Evolutionary conservation across 2,329 filamentous ascomycete species (phyloP), one percentile per base, ranked within the genome.

Genomic region (Pseudovirgaria hyperparasitica): DNA sequence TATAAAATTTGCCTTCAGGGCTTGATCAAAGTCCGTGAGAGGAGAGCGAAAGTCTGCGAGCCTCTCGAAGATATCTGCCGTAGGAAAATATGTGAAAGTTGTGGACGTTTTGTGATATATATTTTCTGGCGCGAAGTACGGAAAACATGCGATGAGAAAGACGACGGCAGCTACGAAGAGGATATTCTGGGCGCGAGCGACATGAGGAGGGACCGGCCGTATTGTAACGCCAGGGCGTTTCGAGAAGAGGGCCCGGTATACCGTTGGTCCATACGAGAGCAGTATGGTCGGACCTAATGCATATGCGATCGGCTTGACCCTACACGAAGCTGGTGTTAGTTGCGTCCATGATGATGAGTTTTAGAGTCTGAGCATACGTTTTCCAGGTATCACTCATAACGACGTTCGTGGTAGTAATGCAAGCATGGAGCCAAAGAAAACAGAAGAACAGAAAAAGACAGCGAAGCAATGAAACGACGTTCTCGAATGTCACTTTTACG

Each of bases 21-120:
- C 55, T 26, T 70, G 62, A 55, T 96, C 86, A 9, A 50, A 33
- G 0, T 55, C 36, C 0, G 70, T 76, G 3, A 82, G 62, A 1
- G 66, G 58, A 5, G 23, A 27, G 0, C 76, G 68, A 2, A 76
- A 46, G 2, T 64, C 52, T 4, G 65, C 55, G 7, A 96, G 66
- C 10, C 87, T 80, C 32, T 69, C 72, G 54, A 93, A 90, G 34
- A n/a, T n/a, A n/a, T n/a, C n/a, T n/a, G n/a, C n/a, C n/a, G n/a
- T n/a, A 96, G 67, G 18, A 92, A 76, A 46, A 87, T 81, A 22
- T 72, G 76, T n/a, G 84, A 76, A 22, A 81, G 87, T 43, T 85
- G 80, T 11, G 96, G 72, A 18, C 86, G 87, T 94, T 11, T 63
- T 54, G 16, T 54, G 47, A 63, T 96, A 93, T 52, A 96, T 62